These are phyloP conservation scores for Cercospora zeae-maydis DNA, from an alignment of 2,329 filamentous ascomycete species.

Conservation along the genomic window DNA sequence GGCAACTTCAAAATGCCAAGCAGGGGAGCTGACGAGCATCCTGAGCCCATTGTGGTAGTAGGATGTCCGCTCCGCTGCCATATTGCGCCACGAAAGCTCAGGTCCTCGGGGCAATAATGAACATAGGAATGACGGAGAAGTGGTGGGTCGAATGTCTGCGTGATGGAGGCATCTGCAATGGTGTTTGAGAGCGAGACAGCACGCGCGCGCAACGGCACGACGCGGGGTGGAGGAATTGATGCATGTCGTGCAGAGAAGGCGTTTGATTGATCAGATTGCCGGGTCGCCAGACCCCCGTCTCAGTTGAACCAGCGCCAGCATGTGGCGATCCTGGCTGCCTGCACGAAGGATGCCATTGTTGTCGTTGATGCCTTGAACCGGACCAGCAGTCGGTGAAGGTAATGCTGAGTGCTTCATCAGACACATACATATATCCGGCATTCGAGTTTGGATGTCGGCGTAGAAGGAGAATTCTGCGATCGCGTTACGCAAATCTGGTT, in stretches of 20 bases:
- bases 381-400: background rate
- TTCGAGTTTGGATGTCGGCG: background rate
- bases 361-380: slow-evolving; percentile 9
- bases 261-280: background rate
- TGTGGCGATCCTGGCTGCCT: slow-evolving; percentile 11
- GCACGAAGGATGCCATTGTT: background rate
- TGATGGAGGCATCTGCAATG: background rate
- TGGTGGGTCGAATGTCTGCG: background rate
- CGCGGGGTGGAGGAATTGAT: background rate
- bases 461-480: background rate
- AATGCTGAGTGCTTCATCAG: background rate
- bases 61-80: background rate
- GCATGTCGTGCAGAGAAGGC: slow-evolving; percentile 3
- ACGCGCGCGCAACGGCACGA: slow-evolving; percentile 1
- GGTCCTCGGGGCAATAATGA: background rate
- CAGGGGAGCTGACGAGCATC: too few relatives aligned
- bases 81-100: background rate
- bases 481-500: background rate
- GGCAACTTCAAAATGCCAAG: too few relatives aligned
- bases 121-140: background rate
- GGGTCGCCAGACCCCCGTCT: slow-evolving; percentile 7
- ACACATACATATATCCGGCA: background rate
- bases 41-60: too few relatives aligned
- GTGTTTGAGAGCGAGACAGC: background rate
- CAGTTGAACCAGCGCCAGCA: background rate